Evolutionary conservation across 768 basidiomycete genomes (phyloP), one percentile per base, ranked within the genome.

Genomic region (Suillus subaureus): DNA sequence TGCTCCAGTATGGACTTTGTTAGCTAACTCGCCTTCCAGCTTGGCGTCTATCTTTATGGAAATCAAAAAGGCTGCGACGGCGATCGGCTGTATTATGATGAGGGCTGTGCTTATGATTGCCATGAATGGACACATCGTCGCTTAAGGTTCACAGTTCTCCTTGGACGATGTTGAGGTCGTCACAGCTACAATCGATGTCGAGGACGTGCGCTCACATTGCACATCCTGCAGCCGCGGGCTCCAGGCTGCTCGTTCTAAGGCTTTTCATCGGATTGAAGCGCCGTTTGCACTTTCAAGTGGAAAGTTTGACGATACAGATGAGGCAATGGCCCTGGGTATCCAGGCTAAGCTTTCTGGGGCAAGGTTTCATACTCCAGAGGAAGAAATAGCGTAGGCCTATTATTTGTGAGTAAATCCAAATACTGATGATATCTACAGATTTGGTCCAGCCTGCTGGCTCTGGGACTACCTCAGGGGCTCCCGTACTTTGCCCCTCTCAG

Each of bases 31-130:
- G 4, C 39, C 49, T 47, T 45, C 9, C 69, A 98, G 97, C 86
- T 96, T 42, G 97, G 97, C 3, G 88, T 98, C 61, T 99, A 99
- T 78, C 85, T 99, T 8, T 99, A 99, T 71, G 94, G 97, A 11
- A 99, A 99, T 74, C 97, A 99, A 72, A 96, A 97, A 81, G 97
- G 97, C 6, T 99, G 97, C 73, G 97, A 99, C 72, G 97, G 97
- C 1, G 97, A 99, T 75, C 87, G 97, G 37, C 84, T 99, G 0
- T 99, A 99, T 82, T 99, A 98, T 74, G 97, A 99, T 70, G n/a
- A n/a, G n/a, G 97, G 97, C 35, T 97, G 94, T 69, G 91, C 94
- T n/a, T 37, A 87, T 99, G 86, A 98, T 99, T 71, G 96, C 94
- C 11, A 85, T 96, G 66, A 99, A 99, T 78, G 97, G 97, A 5